phyloP scores from a whole-genome alignment of 1,139 yeast genomes.

The Saccharomyces hybrid region DNA sequence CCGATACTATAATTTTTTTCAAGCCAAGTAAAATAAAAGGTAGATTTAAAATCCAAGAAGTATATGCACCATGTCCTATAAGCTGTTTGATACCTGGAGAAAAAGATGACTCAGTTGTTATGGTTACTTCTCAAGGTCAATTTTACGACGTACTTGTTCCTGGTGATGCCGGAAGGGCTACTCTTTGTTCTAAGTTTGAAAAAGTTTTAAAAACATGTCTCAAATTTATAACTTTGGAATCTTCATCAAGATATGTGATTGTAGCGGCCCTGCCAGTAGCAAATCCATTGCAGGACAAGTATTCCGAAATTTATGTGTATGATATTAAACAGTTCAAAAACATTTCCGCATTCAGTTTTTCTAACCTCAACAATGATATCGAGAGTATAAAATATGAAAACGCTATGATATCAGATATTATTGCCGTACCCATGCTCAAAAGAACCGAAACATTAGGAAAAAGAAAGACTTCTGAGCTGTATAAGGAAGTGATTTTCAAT shows the following conservation, averaged over 20 bases:
- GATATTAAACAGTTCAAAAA: not conserved
- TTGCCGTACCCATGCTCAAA: conserved; percentile 11
- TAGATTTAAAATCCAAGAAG: not conserved
- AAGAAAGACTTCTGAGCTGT: conserved; percentile 9
- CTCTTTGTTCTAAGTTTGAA: not conserved
- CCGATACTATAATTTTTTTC: not conserved
- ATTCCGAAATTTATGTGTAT: not conserved
- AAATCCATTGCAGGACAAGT: not conserved
- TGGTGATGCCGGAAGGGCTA: not conserved
- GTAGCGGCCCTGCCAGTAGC: not conserved
- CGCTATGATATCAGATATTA: conserved; percentile 19
- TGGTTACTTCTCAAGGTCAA: not conserved
- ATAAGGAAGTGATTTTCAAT: conserved; percentile 19
- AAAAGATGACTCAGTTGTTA: not conserved
- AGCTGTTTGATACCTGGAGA: not conserved
- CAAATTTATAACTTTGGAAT: not conserved
- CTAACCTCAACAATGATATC: not conserved
- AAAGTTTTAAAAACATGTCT: not conserved
- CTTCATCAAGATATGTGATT: not conserved
- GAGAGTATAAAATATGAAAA: conserved; percentile 11
- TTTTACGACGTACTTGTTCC: not conserved
- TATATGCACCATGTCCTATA: not conserved
- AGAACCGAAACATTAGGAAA: not conserved
- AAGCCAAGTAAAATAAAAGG: not conserved
- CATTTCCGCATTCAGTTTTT: not conserved